Conservation (phyloP, 2,329 filamentous ascomycete genomes). For the Pseudopyrenochaeta lycopersici region DNA sequence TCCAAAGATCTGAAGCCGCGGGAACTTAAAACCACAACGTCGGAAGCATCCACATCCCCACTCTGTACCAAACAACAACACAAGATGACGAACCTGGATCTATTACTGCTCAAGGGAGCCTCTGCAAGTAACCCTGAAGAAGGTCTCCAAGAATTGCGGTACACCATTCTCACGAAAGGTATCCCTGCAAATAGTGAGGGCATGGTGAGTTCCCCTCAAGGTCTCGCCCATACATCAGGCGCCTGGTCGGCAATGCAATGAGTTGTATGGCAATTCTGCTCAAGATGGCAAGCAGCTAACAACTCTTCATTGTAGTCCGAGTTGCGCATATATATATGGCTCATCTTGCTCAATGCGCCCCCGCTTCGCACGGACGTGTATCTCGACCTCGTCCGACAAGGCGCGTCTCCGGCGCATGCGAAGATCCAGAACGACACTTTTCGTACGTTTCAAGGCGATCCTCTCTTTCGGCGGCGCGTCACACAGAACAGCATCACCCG, state of each 20-base stretch:
- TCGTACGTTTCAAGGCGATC: constrained; percentile 93
- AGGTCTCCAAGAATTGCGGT: constrained; percentile 74
- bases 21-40: constrained; percentile 7
- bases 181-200: constrained; percentile 81
- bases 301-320: constrained; percentile 70
- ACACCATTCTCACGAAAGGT: constrained; percentile 78
- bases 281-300: constrained; percentile 7
- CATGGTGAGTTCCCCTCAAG: constrained; percentile 66
- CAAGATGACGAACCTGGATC: constrained; percentile 66
- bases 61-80: constrained; percentile 14
- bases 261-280: neutral
- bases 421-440: constrained; percentile 99
- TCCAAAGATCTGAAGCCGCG: neutral
- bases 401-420: constrained; percentile 90
- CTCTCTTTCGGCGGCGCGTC: constrained; percentile 93
- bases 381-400: constrained; percentile 87
- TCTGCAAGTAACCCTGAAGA: constrained; percentile 72
- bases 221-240: neutral
- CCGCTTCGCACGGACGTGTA: constrained; percentile 88
- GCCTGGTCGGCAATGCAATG: neutral
- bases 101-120: constrained; percentile 82
- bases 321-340: constrained; percentile 93
- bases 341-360: constrained; percentile 88
- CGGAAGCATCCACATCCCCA: constrained; percentile 5
- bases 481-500: constrained; percentile 95